These are phyloP conservation scores for Phaeosphaeriaceae sp. DNA, from an alignment of 2,329 filamentous ascomycete species.

Conservation along the genomic window DNA sequence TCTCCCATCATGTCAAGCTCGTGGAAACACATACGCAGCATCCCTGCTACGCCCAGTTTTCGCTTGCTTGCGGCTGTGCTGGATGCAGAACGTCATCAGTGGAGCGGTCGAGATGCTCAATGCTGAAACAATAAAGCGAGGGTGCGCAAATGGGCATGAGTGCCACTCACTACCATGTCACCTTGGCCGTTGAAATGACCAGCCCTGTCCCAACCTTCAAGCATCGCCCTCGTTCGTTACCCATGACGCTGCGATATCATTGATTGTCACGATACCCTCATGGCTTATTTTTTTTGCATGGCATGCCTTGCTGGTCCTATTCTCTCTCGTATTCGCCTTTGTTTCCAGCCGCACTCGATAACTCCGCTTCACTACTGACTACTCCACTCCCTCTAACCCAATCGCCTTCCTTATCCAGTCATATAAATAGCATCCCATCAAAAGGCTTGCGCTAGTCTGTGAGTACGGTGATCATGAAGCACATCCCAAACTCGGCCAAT, in stretches of 20 bases:
- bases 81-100: constrained; percentile 24
- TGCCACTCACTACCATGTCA: not conserved
- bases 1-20: too few species aligned
- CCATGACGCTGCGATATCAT: too few species aligned
- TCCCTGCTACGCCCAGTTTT: too few species aligned
- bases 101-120: constrained; percentile 9
- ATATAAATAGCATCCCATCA: constrained; percentile 1
- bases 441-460: not conserved
- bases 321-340: not conserved
- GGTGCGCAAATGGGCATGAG: constrained; percentile 6
- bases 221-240: too few species aligned
- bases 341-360: not conserved
- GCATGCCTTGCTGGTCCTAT: not conserved
- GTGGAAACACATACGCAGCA: too few species aligned
- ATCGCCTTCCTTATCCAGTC: not conserved
- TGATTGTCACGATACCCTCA: too few species aligned
- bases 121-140: constrained; percentile 3
- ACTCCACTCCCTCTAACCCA: not conserved
- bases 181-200: too few species aligned
- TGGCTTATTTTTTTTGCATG: too few species aligned
- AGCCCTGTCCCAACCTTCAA: not conserved
- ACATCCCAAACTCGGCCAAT: not conserved
- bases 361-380: not conserved
- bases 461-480: not conserved
- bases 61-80: too few species aligned